Conservation (phyloP, 257 asterid genomes). For the Nicotiana obtusifolia region DNA sequence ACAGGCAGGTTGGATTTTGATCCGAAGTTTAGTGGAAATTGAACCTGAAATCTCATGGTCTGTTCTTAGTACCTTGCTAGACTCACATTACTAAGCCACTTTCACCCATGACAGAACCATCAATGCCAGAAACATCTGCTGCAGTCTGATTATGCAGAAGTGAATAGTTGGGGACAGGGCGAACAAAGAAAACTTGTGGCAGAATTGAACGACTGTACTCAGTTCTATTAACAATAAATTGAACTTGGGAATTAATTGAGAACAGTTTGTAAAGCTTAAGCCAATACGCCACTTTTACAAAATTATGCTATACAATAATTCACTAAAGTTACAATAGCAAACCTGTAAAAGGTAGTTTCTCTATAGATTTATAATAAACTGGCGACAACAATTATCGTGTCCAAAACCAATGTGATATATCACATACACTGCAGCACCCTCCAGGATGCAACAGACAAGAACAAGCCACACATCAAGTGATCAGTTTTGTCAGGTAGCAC, state of each 20-base stretch:
- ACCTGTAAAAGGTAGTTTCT: neutral
- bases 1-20: too few relatives aligned
- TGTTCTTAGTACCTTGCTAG: too few relatives aligned
- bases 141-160: neutral
- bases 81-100: too few relatives aligned
- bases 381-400: conserved; percentile 2
- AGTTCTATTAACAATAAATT: neutral
- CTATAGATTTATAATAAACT: conserved; percentile 1
- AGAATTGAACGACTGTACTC: too few relatives aligned
- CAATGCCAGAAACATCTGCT: neutral
- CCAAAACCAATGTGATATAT: conserved; percentile 1
- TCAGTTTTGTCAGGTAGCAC: conserved; percentile 27
- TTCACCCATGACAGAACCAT: neutral
- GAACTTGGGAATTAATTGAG: neutral
- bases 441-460: conserved; percentile 13
- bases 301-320: conserved; percentile 6
- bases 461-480: neutral
- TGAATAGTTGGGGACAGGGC: too few relatives aligned
- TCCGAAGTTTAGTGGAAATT: too few relatives aligned
- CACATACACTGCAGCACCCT: conserved; percentile 7
- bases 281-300: neutral
- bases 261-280: neutral
- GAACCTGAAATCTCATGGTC: too few relatives aligned
- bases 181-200: neutral
- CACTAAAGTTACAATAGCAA: neutral